These are phyloP conservation scores for Zelopaecilomyces penicillatus DNA, from an alignment of 2,329 filamentous ascomycete genomes.

Conservation along the genomic window DNA sequence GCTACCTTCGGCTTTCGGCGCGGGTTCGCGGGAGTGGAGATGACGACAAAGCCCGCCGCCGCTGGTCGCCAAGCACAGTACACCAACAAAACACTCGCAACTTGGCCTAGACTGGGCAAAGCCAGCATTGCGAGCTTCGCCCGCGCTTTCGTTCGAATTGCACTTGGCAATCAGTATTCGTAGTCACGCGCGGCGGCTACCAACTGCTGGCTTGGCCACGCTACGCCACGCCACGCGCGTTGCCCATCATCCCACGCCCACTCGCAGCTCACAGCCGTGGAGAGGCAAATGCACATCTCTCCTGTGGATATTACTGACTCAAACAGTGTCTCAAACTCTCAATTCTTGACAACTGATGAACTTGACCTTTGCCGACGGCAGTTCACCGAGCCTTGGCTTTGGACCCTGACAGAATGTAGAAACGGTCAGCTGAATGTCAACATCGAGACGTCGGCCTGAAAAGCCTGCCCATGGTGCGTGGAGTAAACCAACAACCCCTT, in stretches of 20 bases:
- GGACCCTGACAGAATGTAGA: no score
- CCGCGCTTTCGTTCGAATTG: neutral
- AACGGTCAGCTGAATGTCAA: no score
- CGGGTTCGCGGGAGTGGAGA: no score
- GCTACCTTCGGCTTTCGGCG: neutral
- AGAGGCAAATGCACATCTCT: neutral
- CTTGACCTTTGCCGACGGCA: neutral
- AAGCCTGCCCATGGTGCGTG: no score
- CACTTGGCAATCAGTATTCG: neutral
- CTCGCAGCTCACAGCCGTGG: no score
- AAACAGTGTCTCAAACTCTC: neutral
- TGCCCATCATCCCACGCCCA: no score
- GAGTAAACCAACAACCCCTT: no score
- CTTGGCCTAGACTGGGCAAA: constrained; percentile 25
- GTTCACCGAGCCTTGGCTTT: no score
- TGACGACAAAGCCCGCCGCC: no score
- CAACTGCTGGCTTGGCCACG: neutral
- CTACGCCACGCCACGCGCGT: constrained; percentile 2
- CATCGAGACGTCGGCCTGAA: no score
- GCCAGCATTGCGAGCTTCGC: neutral
- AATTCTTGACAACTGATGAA: neutral
- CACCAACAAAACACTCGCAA: constrained; percentile 20
- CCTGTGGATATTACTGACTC: constrained; percentile 2
- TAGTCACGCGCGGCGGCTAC: neutral
- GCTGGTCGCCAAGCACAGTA: constrained; percentile 5